Evolutionary conservation across 2,329 filamentous ascomycete species (phyloP), one percentile per base, ranked within the genome.

Genomic region (Neopestalotiopsis sp.): DNA sequence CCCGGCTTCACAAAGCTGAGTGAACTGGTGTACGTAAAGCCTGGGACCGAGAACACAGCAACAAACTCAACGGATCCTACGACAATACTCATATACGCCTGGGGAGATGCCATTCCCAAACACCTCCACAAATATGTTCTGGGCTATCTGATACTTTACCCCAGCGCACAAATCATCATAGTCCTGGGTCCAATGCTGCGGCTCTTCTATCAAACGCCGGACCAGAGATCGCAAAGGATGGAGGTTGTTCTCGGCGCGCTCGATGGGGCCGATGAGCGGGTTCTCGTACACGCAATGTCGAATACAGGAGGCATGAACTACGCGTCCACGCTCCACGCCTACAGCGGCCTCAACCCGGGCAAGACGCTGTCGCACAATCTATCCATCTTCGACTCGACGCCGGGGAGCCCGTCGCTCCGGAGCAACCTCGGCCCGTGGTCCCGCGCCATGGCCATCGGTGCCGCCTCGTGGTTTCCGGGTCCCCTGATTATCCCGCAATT

Each of bases 251-350:
- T 86, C 42, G 77, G 84, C 61, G 78, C 79, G 40, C 74, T 81
- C 20, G 82, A 82, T 63, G 62, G 68, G 3, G 68, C 75, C 7
- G 69, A 77, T 24, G 75, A 76, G 62, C 78, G 81, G 2, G 77
- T 89, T 13, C 77, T 89, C 20, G 74, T 87, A 1, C 87, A 89
- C 67, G 79, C 80, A 71, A 88, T 90, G 83, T 89, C 87, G 70
- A 90, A 89, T 75, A 88, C 87, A 0, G 88, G 88, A 14, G 86
- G 82, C 17, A 87, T 87, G 68, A 87, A 85, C 79, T 81, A 83
- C 63, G 85, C 84, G 0, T 82, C 86, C 1, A 82, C 84, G 0
- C 73, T 88, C 13, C 81, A 87, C 70, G 84, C 82, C 0, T 88
- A 85, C 74, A 76, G 76, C 4, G 73, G 82, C 20, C 77, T 73